Evolutionary conservation across 805 yeast genomes (phyloP).

Genomic region (Tetrapisispora phaffii): DNA sequence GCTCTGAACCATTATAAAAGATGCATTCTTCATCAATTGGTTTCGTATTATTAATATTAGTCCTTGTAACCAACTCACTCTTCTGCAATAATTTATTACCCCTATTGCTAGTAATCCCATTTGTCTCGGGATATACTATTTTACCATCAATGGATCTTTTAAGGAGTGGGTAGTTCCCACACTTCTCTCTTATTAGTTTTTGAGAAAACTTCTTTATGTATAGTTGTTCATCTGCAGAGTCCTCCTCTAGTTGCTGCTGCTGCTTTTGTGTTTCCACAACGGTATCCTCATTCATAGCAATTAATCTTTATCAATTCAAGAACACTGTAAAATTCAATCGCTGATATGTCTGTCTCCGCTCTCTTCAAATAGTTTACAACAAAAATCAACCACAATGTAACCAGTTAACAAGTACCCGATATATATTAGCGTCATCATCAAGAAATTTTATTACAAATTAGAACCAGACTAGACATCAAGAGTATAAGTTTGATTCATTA

Average conservation of each 20-base stretch:
- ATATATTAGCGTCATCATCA: too few relatives aligned
- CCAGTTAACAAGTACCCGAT: too few relatives aligned
- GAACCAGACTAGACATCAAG: too few relatives aligned
- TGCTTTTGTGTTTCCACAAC: too few relatives aligned
- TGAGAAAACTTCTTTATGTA: slow-evolving; percentile 19
- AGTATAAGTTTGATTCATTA: too few relatives aligned
- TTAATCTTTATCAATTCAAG: too few relatives aligned
- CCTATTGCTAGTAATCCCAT: slow-evolving; percentile 38
- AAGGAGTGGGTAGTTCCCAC: slow-evolving; percentile 27
- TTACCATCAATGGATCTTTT: slow-evolving; percentile 23
- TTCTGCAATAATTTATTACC: slow-evolving; percentile 49
- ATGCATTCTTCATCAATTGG: slow-evolving; percentile 26
- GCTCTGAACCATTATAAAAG: slow-evolving; percentile 31
- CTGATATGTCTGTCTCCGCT: not conserved
- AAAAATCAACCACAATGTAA: too few relatives aligned
- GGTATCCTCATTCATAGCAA: not conserved
- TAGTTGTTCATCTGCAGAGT: slow-evolving; percentile 8
- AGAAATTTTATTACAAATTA: too few relatives aligned
- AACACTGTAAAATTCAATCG: too few relatives aligned
- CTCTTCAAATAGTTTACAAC: too few relatives aligned
- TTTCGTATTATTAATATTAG: slow-evolving; percentile 30
- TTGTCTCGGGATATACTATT: slow-evolving; percentile 17
- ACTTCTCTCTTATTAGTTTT: slow-evolving; percentile 23
- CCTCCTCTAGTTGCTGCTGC: too few relatives aligned
- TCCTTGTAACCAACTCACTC: slow-evolving; percentile 38